Evolutionary conservation across 176 grass and related monocot genomes (phyloP).

Genomic region (Avena sativa): DNA sequence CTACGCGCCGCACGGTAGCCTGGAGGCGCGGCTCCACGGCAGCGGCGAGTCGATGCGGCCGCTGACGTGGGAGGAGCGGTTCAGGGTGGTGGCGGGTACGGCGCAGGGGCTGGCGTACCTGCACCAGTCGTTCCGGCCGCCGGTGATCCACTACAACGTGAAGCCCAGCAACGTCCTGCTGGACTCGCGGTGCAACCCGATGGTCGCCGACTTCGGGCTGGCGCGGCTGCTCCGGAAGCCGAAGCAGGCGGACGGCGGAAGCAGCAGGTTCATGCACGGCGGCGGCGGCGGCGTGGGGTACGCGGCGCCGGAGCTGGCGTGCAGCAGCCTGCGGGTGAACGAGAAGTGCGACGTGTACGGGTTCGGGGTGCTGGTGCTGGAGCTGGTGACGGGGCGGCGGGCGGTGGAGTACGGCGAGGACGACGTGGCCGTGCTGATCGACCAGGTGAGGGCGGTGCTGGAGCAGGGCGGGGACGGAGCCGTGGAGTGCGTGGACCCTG

Average conservation of each 20-base stretch:
- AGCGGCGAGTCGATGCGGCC: neutral
- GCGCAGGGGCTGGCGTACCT: slow-evolving; percentile 75
- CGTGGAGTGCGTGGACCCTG: slow-evolving; percentile 74
- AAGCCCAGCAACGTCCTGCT: slow-evolving; percentile 96
- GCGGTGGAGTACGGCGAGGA: slow-evolving; percentile 81
- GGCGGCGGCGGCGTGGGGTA: slow-evolving; percentile 56
- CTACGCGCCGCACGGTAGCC: slow-evolving; percentile 78
- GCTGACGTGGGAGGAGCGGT: slow-evolving; percentile 76
- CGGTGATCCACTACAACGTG: slow-evolving; percentile 91
- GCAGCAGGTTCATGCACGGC: slow-evolving; percentile 68
- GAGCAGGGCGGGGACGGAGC: slow-evolving; percentile 69
- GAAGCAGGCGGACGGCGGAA: slow-evolving; percentile 38
- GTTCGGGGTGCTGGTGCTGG: slow-evolving; percentile 85
- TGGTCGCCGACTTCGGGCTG: slow-evolving; percentile 84
- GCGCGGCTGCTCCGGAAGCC: slow-evolving; percentile 64
- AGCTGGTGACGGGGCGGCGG: slow-evolving; percentile 72
- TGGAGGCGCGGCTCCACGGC: slow-evolving; percentile 74
- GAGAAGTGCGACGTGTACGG: slow-evolving; percentile 99
- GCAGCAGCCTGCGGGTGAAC: slow-evolving; percentile 84
- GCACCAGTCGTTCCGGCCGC: slow-evolving; percentile 89
- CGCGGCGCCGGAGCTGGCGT: slow-evolving; percentile 87
- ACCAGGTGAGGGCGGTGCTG: slow-evolving; percentile 68
- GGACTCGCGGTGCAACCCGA: slow-evolving; percentile 69
- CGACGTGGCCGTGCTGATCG: slow-evolving; percentile 80
- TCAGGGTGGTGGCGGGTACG: slow-evolving; percentile 70